Base-by-base conservation (phyloP, 805 yeast genomes). In the Lachancea nothofagi region DNA sequence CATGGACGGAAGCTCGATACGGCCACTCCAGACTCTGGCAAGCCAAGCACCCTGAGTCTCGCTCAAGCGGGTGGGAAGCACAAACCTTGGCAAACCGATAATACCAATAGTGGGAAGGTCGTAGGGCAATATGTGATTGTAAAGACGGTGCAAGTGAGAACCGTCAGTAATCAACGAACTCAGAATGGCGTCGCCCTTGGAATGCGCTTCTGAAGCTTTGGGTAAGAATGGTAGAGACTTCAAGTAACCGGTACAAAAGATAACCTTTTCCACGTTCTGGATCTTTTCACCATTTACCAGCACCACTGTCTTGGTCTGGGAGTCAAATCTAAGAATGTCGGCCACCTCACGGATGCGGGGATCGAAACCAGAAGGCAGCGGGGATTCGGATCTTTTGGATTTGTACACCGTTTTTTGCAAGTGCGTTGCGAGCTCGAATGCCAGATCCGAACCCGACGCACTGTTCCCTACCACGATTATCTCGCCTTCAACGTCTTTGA, bases 161-260 rank as follows among this genome's bases (percentile, higher is more conserved):
- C 81, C 80, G 37, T 64, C 57, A 1, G 78, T 66, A 22, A 72
- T 61, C 20, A 72, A 41, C 2, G 69, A 71, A 26, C 49, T 49
- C 14, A 47, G 38, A 12, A 46, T 20, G 33, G 48, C 26, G 15
- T 47, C 41, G 12, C 45, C 43, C 8, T 28, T 13, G 22, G 40
- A 36, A 3, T 36, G 10, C 35, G 50, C 41, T 34, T 40, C 37
- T 14, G 47, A 35, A 8, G 42, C 24, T 19, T 34, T 30, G 41
- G 72, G 68, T 36, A 85, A 57, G 49, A 75, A 82, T 15, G 94
- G 93, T 41, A 75, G 67, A 26, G 76, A 71, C 51, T 78, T 78
- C 33, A 76, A 64, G 57, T 83, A 85, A 1, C 95, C 95, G 0
- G 95, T 84, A 36, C 85, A 83, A 55, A 78, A 82, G 7, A 84